Conservation (phyloP, 75 land plant genomes). For the Cryptomeria japonica region DNA sequence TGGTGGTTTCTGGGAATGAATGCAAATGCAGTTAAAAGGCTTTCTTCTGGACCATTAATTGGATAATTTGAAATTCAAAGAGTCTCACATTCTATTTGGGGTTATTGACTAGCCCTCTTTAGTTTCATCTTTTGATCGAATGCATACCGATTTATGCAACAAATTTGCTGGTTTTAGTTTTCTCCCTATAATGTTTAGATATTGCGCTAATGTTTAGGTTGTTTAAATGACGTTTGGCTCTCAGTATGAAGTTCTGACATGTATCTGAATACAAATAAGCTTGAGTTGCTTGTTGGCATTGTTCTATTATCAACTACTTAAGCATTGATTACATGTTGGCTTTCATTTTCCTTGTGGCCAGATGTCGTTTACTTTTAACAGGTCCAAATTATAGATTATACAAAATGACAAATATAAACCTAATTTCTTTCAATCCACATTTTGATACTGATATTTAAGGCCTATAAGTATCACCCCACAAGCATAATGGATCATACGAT, state of each 20-base stretch:
- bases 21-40: background rate
- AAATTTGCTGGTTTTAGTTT: background rate
- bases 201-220: background rate
- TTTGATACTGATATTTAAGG: background rate
- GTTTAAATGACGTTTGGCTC: background rate
- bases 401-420: background rate
- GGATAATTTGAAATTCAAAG: background rate
- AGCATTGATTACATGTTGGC: background rate
- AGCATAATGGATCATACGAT: background rate
- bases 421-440: background rate
- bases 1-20: background rate
- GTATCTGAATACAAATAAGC: background rate
- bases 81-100: background rate
- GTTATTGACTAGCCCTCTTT: background rate
- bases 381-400: background rate
- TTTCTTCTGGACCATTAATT: background rate
- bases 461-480: background rate
- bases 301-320: background rate
- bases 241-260: background rate
- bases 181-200: background rate
- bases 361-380: no score
- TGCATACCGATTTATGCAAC: background rate
- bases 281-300: background rate
- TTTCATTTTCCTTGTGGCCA: background rate
- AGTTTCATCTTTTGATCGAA: background rate